Conservation (phyloP, 495 filamentous ascomycete genomes). For the Arthonia radiata region DNA sequence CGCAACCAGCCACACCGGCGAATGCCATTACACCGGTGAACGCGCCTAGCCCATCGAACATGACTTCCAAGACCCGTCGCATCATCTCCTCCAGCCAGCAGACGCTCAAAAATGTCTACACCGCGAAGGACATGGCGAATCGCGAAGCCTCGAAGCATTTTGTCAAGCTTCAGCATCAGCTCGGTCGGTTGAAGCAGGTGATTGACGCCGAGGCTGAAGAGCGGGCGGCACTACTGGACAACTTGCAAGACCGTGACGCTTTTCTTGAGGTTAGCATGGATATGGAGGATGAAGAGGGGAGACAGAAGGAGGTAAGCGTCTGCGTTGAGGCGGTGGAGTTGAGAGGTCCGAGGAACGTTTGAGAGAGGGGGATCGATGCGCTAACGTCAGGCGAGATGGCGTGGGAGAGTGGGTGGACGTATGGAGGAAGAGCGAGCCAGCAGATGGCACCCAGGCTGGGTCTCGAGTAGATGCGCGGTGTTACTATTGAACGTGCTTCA, state of each 20-base stretch:
- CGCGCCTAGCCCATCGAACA: too few relatives aligned
- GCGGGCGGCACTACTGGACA: constrained; percentile 1
- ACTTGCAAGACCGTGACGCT: not conserved
- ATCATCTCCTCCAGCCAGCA: too few relatives aligned
- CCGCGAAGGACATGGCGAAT: constrained; percentile 1
- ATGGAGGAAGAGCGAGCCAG: too few relatives aligned
- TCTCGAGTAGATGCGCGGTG: constrained; percentile 3
- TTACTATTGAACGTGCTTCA: too few relatives aligned
- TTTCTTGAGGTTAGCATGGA: not conserved
- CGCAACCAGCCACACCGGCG: too few relatives aligned
- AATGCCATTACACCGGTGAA: too few relatives aligned
- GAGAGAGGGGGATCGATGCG: too few relatives aligned
- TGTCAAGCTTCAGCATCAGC: not conserved
- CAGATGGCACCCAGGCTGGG: constrained; percentile 2
- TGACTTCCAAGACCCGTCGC: too few relatives aligned
- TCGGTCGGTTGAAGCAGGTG: too few relatives aligned
- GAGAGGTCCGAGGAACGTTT: constrained; percentile 1
- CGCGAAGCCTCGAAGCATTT: constrained; percentile 1
- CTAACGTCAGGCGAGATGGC: too few relatives aligned
- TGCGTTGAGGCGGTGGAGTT: constrained; percentile 1
- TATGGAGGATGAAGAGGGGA: constrained; percentile 1
- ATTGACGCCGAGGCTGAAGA: not conserved
- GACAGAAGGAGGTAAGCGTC: not conserved
- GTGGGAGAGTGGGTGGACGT: too few relatives aligned
- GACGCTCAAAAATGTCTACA: too few relatives aligned